These are phyloP conservation scores for Aspergillus persii DNA, from an alignment of 2,329 filamentous ascomycete species.

Conservation along the genomic window DNA sequence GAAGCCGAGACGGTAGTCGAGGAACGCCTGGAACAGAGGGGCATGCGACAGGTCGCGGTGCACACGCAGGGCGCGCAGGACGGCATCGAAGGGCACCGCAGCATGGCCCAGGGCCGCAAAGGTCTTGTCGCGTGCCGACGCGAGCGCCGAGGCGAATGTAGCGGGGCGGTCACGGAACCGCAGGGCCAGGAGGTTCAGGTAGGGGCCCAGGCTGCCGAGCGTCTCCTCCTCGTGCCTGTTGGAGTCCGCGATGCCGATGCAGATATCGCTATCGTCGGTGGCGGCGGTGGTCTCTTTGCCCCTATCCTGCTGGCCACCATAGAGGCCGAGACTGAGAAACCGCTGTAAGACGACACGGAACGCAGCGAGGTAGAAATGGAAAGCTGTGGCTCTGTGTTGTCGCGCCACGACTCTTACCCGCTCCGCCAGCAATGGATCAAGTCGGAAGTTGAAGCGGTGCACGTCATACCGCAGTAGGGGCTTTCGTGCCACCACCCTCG, in stretches of 20 bases:
- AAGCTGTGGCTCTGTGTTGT: conserved; percentile 31
- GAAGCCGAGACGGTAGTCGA: conserved; percentile 47
- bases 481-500: background rate
- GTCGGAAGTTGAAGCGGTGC: background rate
- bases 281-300: too few species aligned
- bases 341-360: conserved; percentile 38
- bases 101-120: conserved; percentile 45
- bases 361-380: conserved; percentile 49
- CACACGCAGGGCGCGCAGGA: conserved; percentile 46
- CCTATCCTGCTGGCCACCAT: too few species aligned
- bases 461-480: too few species aligned
- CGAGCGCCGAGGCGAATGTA: too few species aligned
- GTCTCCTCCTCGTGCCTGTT: conserved; percentile 35
- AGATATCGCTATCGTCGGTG: conserved; percentile 41
- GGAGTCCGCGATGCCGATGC: conserved; percentile 51
- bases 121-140: too few species aligned
- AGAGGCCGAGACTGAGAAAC: too few species aligned
- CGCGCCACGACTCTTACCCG: too few species aligned
- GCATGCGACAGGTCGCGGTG: conserved; percentile 37
- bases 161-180: conserved; percentile 42
- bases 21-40: conserved; percentile 52
- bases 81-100: conserved; percentile 48
- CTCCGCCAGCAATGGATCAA: background rate
- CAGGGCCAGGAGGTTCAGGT: conserved; percentile 52
- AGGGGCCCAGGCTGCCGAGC: conserved; percentile 43